Conservation (phyloP, 371 early-diverging fungal species). For the Parasitella parasitica region DNA sequence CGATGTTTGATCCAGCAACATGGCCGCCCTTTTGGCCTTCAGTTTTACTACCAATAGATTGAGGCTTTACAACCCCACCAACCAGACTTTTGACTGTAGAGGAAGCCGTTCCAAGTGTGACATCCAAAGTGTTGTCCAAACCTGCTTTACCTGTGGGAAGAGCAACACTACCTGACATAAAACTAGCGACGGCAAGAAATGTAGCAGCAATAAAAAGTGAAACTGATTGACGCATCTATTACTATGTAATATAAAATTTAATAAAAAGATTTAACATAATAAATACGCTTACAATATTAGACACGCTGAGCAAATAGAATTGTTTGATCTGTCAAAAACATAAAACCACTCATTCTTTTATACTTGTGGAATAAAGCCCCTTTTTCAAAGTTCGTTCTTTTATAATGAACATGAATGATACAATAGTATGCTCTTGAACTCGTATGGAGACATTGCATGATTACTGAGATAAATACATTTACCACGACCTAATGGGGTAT, state of each 20-base stretch:
- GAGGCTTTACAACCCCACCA: not conserved
- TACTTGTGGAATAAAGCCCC: not conserved
- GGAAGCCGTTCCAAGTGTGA: not conserved
- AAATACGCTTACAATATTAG: not conserved
- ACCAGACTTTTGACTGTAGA: not conserved
- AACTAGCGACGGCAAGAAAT: not conserved
- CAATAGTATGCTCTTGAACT: too few species aligned
- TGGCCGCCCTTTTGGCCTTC: not conserved
- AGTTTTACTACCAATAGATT: not conserved
- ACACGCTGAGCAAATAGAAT: too few species aligned
- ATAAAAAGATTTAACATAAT: not conserved
- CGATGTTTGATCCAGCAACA: not conserved
- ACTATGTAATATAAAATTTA: not conserved
- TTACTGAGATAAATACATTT: too few species aligned
- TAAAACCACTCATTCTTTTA: too few species aligned
- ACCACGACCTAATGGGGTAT: too few species aligned
- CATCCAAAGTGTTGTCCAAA: not conserved
- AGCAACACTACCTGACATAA: not conserved
- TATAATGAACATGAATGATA: too few species aligned
- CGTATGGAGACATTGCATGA: not conserved
- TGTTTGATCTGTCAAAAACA: too few species aligned
- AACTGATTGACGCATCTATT: not conserved
- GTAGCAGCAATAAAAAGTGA: not conserved
- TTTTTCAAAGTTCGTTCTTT: not conserved
- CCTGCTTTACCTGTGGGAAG: not conserved